Conservation (phyloP, 1,284 basidiomycete species). For the Marasmius tenuissimus region DNA sequence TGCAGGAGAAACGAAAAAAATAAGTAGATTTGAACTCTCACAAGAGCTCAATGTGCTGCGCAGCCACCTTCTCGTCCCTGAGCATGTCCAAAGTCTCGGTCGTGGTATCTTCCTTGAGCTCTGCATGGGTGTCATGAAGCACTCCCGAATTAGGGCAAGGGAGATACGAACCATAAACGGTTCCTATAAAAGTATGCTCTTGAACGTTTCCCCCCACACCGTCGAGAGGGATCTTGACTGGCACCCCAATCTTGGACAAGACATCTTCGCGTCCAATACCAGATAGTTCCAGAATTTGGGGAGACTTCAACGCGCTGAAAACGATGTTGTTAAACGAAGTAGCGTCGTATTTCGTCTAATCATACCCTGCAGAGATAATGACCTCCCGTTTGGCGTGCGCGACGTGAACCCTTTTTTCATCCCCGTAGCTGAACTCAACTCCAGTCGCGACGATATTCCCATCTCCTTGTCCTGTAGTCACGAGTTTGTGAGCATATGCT, state of each 20-base stretch:
- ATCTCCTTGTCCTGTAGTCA: not conserved
- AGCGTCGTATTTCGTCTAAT: not conserved
- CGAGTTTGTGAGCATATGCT: constrained; percentile 11
- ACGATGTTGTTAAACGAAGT: not conserved
- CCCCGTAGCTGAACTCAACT: constrained; percentile 21
- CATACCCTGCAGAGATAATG: constrained; percentile 40
- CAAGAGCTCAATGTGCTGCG: constrained; percentile 31
- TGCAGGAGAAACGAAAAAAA: not conserved
- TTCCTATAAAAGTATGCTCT: constrained; percentile 37
- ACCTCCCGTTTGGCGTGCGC: constrained; percentile 30
- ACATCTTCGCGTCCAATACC: constrained; percentile 46
- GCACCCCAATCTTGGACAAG: constrained; percentile 37
- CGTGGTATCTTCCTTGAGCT: constrained; percentile 27
- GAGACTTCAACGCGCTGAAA: constrained; percentile 36
- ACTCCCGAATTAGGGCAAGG: not conserved
- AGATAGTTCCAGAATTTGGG: constrained; percentile 49
- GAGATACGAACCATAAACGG: constrained; percentile 25
- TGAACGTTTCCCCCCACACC: constrained; percentile 53
- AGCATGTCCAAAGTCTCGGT: constrained; percentile 30
- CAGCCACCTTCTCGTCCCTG: constrained; percentile 23
- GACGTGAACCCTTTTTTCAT: not conserved
- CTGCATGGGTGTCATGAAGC: constrained; percentile 14
- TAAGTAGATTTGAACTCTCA: constrained; percentile 15
- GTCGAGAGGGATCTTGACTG: constrained; percentile 38
- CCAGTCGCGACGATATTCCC: constrained; percentile 15